These are phyloP conservation scores for Phaeotremella fagi DNA, from an alignment of 768 basidiomycete species.

Conservation along the genomic window DNA sequence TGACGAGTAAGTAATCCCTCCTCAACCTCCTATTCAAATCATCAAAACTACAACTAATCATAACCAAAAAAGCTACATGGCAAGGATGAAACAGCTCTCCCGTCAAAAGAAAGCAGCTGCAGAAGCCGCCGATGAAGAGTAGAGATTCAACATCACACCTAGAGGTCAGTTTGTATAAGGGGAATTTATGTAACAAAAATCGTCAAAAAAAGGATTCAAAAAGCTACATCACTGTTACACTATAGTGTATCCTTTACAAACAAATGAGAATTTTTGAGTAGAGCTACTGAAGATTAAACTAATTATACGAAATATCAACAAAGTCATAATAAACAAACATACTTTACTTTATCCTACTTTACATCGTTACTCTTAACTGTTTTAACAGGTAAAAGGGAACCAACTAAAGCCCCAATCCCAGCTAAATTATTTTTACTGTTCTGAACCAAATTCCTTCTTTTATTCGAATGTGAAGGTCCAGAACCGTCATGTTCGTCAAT, in stretches of 20 bases:
- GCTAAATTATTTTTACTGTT: neutral
- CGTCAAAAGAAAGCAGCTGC: slow-evolving; percentile 58
- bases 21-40: neutral
- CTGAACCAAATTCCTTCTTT: neutral
- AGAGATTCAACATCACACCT: slow-evolving; percentile 1
- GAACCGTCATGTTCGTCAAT: neutral
- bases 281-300: too few species aligned
- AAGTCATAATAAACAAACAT: too few species aligned
- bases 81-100: slow-evolving; percentile 77
- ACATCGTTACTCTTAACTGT: neutral
- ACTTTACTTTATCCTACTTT: neutral
- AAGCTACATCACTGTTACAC: too few species aligned
- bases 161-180: too few species aligned
- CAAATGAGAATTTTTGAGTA: too few species aligned
- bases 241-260: too few species aligned
- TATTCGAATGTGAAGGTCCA: neutral
- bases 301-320: too few species aligned
- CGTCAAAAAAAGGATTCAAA: too few species aligned
- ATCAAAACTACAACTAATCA: neutral
- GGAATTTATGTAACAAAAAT: too few species aligned
- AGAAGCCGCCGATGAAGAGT: slow-evolving; percentile 51
- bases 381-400: neutral
- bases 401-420: neutral
- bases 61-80: slow-evolving; percentile 61
- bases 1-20: slow-evolving; percentile 66